phyloP scores from a whole-genome alignment of 306 rosid genomes.

The Dryas octopetala region DNA sequence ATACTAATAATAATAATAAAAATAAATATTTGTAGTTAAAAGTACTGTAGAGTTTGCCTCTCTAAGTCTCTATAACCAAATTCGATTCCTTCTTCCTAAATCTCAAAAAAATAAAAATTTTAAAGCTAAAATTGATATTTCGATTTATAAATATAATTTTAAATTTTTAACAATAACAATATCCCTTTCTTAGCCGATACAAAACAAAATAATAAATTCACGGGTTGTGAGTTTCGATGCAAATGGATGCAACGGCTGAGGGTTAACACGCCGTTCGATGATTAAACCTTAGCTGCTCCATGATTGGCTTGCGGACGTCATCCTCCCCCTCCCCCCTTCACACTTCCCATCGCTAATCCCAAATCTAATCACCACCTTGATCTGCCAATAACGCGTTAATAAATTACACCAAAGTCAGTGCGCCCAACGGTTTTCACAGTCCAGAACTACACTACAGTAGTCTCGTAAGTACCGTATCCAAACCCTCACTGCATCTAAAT shows the following conservation, averaged over 20 bases:
- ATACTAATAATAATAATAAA: too few relatives aligned
- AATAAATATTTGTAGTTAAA: too few relatives aligned
- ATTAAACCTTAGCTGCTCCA: conserved; percentile 42
- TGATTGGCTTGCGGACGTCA: conserved; percentile 47
- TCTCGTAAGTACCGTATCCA: background rate
- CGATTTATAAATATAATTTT: too few relatives aligned
- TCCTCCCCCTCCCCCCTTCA: background rate
- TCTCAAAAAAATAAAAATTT: too few relatives aligned
- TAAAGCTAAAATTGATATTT: too few relatives aligned
- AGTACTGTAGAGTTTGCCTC: too few relatives aligned
- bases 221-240: conserved; percentile 47
- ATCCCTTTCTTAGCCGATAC: too few relatives aligned
- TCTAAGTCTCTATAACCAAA: too few relatives aligned
- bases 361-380: background rate
- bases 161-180: too few relatives aligned
- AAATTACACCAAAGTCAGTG: conserved; percentile 39
- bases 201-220: background rate
- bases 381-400: background rate
- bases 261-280: conserved; percentile 40
- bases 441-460: background rate
- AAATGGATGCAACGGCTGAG: conserved; percentile 27
- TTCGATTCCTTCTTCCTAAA: too few relatives aligned
- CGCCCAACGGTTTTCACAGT: conserved; percentile 15
- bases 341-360: background rate
- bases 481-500: background rate